Evolutionary conservation across 2,329 filamentous ascomycete species (phyloP).

Genomic region (Aspergillus calidoustus): DNA sequence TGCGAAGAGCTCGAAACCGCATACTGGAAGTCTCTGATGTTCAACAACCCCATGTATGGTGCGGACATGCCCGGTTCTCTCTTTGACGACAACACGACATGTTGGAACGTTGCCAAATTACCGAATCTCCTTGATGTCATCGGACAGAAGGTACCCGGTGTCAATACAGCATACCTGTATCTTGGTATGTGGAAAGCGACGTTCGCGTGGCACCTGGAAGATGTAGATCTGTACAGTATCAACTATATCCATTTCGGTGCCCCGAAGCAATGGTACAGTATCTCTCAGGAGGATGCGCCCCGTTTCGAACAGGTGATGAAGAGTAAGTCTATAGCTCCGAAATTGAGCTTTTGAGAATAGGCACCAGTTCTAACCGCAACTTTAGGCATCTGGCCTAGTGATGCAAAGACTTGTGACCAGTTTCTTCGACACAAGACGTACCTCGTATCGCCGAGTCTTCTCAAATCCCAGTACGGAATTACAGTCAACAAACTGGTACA

Average conservation of each 20-base stretch:
- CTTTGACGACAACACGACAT: constrained; percentile 78
- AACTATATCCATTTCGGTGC: constrained; percentile 99
- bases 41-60: constrained; percentile 91
- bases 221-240: constrained; percentile 98
- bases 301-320: constrained; percentile 96
- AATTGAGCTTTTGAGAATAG: background rate
- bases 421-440: constrained; percentile 98
- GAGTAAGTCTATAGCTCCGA: constrained; percentile 47
- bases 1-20: constrained; percentile 92
- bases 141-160: constrained; percentile 92
- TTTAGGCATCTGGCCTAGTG: constrained; percentile 78
- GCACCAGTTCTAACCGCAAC: constrained; percentile 9
- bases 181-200: constrained; percentile 99
- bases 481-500: constrained; percentile 95
- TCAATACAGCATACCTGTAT: constrained; percentile 97
- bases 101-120: constrained; percentile 94
- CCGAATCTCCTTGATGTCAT: constrained; percentile 92
- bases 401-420: constrained; percentile 93
- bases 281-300: constrained; percentile 91
- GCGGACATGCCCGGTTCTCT: constrained; percentile 95
- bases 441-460: constrained; percentile 85
- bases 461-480: constrained; percentile 88
- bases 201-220: constrained; percentile 98
- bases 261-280: constrained; percentile 99
- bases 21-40: constrained; percentile 98